Conservation (phyloP, 176 grass and related monocot genomes). For the Bothriochloa decipiens region DNA sequence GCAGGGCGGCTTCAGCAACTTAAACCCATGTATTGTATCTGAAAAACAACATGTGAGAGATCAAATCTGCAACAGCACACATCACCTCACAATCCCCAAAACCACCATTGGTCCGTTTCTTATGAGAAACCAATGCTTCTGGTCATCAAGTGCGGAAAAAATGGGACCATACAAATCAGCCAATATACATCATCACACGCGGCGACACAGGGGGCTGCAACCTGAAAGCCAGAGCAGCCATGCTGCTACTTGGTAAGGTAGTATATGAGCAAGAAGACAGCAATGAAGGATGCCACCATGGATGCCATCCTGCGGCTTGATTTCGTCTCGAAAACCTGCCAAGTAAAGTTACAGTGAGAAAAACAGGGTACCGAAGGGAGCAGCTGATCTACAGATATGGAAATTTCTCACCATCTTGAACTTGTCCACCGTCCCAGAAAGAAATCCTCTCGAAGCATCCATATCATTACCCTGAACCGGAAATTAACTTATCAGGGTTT, state of each 20-base stretch:
- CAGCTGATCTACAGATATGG: neutral
- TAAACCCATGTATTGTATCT: neutral
- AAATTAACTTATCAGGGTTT: constrained; percentile 21
- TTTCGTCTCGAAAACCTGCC: constrained; percentile 86
- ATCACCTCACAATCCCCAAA: neutral
- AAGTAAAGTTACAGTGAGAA: neutral
- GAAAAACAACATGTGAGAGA: neutral
- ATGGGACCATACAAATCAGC: neutral
- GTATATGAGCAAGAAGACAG: constrained; percentile 81
- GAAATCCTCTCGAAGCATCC: constrained; percentile 86
- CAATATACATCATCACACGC: neutral
- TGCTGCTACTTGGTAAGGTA: constrained; percentile 73
- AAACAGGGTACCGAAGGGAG: neutral
- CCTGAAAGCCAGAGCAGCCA: neutral
- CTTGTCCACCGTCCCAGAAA: constrained; percentile 80
- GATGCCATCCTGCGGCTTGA: constrained; percentile 76
- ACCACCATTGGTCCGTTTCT: neutral
- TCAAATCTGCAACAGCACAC: neutral
- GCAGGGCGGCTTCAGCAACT: neutral
- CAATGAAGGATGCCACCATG: constrained; percentile 75
- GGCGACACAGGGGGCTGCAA: neutral
- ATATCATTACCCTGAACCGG: constrained; percentile 80
- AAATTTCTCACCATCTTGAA: constrained; percentile 78
- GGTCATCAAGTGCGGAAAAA: neutral
- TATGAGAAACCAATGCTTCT: neutral